These are phyloP conservation scores for Fusarium hainanense DNA, from an alignment of 2,329 filamentous ascomycete genomes.

Conservation along the genomic window DNA sequence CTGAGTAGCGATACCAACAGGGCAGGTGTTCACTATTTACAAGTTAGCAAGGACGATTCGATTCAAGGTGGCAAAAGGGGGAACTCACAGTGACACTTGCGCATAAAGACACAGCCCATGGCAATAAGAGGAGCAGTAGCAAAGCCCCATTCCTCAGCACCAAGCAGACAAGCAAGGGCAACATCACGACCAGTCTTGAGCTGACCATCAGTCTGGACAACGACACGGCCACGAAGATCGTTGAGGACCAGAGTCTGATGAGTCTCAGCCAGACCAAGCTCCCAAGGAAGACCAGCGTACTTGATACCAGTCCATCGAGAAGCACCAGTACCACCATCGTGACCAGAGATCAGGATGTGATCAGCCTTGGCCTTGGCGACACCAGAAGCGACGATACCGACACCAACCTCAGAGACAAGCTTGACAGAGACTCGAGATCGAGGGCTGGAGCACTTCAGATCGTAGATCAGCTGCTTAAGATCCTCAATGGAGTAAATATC, in stretches of 20 bases:
- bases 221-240: slow-evolving; percentile 92
- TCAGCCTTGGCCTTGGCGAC: slow-evolving; percentile 98
- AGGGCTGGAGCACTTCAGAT: slow-evolving; percentile 95
- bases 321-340: slow-evolving; percentile 96
- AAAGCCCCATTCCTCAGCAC: slow-evolving; percentile 98
- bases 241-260: slow-evolving; percentile 97
- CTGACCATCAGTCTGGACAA: slow-evolving; percentile 96
- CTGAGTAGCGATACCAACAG: slow-evolving; percentile 94
- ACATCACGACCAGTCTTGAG: slow-evolving; percentile 92
- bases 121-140: slow-evolving; percentile 94
- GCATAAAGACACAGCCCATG: slow-evolving; percentile 97
- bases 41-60: too few species aligned
- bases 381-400: slow-evolving; percentile 96
- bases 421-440: slow-evolving; percentile 94
- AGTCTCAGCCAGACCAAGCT: slow-evolving; percentile 94
- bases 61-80: too few species aligned
- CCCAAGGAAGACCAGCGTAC: slow-evolving; percentile 96
- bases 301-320: slow-evolving; percentile 99
- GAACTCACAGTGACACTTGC: slow-evolving; percentile 70
- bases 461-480: slow-evolving; percentile 97
- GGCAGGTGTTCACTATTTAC: slow-evolving; percentile 73
- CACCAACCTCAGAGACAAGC: slow-evolving; percentile 96
- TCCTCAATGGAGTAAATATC: slow-evolving; percentile 99
- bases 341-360: slow-evolving; percentile 95
- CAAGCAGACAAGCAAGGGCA: slow-evolving; percentile 91